Conservation (phyloP, 1,284 basidiomycete genomes). For the Sparassis latifolia region DNA sequence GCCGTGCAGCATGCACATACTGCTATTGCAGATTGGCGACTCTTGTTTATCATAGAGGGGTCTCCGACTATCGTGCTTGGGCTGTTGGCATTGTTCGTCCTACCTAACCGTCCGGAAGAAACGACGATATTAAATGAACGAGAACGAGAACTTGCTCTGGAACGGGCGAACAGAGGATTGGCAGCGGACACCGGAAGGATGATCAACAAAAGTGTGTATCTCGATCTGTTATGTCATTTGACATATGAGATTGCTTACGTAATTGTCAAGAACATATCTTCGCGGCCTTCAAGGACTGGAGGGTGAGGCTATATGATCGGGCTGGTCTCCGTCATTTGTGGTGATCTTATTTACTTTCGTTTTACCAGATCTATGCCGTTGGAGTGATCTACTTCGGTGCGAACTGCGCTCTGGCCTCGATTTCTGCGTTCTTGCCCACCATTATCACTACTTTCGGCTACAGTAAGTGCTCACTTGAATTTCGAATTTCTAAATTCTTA, state of each 20-base stretch:
- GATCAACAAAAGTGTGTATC: slow-evolving; percentile 52
- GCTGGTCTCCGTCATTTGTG: not conserved
- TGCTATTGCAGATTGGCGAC: slow-evolving; percentile 51
- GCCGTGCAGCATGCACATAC: slow-evolving; percentile 55
- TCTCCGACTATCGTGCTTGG: slow-evolving; percentile 66
- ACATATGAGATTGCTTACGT: not conserved
- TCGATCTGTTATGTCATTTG: not conserved
- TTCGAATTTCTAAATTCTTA: not conserved
- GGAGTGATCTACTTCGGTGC: slow-evolving; percentile 74
- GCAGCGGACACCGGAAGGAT: slow-evolving; percentile 62
- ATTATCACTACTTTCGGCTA: slow-evolving; percentile 71
- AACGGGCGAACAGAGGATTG: slow-evolving; percentile 67
- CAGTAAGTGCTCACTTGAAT: slow-evolving; percentile 28
- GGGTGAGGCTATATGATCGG: slow-evolving; percentile 32
- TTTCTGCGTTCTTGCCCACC: slow-evolving; percentile 81
- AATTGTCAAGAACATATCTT: slow-evolving; percentile 46
- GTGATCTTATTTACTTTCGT: not conserved
- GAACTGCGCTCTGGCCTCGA: slow-evolving; percentile 73
- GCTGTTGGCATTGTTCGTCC: slow-evolving; percentile 52
- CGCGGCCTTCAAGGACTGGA: slow-evolving; percentile 68
- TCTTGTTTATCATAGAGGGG: slow-evolving; percentile 78
- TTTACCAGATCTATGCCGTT: slow-evolving; percentile 47
- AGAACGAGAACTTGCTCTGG: slow-evolving; percentile 68
- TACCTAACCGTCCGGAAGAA: slow-evolving; percentile 77
- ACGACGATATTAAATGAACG: slow-evolving; percentile 63